phyloP scores from a whole-genome alignment of 2,329 filamentous ascomycete species.

The Curvularia hawaiiensis region DNA sequence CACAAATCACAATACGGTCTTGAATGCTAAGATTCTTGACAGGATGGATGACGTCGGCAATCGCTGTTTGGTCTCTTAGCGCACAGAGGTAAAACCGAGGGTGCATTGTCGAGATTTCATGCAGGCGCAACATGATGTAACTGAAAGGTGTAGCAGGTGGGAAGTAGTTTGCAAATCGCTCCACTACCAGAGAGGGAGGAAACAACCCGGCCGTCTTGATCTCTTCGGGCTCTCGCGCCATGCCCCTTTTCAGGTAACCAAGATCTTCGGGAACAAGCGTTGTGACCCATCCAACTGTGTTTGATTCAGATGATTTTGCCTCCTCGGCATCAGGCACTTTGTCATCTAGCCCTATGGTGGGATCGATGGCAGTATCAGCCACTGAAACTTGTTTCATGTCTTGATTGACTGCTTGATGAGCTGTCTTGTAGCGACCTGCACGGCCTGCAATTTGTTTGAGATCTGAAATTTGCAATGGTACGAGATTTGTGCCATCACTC shows the following conservation, averaged over 20 bases:
- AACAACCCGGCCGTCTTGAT: slow-evolving; percentile 74
- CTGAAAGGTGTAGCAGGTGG: slow-evolving; percentile 79
- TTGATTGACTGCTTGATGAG: slow-evolving; percentile 57
- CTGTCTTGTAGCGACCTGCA: slow-evolving; percentile 83
- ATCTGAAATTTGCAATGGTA: slow-evolving; percentile 71
- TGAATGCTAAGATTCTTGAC: slow-evolving; percentile 69
- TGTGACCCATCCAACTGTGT: slow-evolving; percentile 74
- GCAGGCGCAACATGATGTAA: slow-evolving; percentile 78
- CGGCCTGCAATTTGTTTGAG: slow-evolving; percentile 95
- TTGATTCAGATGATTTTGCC: slow-evolving; percentile 5
- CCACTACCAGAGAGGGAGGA: slow-evolving; percentile 72
- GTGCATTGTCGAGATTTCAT: slow-evolving; percentile 69
- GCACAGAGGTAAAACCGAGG: slow-evolving; percentile 73
- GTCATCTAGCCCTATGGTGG: slow-evolving; percentile 30
- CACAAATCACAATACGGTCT: slow-evolving; percentile 77
- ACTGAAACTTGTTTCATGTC: slow-evolving; percentile 24
- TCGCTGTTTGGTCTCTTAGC: slow-evolving; percentile 64
- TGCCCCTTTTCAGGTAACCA: slow-evolving; percentile 63
- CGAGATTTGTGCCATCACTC: slow-evolving; percentile 64
- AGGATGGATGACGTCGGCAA: slow-evolving; percentile 77
- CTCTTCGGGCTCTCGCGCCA: slow-evolving; percentile 67
- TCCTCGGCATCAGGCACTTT: slow-evolving; percentile 3
- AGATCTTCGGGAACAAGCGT: slow-evolving; percentile 76
- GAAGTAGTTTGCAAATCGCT: slow-evolving; percentile 81
- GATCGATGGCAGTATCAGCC: slow-evolving; percentile 12